Base-by-base conservation (phyloP, 495 filamentous ascomycete genomes). In the Penicillium psychrofluorescens region DNA sequence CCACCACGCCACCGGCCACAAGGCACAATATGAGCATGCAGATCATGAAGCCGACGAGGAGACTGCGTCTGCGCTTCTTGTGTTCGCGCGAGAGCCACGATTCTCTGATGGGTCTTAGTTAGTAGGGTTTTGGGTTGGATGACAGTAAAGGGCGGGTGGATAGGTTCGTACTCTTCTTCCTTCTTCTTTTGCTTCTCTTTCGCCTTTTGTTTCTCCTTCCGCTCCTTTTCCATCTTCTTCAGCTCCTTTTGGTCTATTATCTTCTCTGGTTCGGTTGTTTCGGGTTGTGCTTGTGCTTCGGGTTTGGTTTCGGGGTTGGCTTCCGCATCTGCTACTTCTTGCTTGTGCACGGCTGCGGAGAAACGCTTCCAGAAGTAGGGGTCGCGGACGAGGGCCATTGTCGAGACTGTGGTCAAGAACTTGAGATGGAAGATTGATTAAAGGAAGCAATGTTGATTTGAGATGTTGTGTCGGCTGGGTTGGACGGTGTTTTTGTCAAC, bases 351-450 rank as follows among this genome's bases (percentile, higher is more conserved):
- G 35, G 80, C 79, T n/a, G 62, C 54, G 36, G 72, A 76, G 67
- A 84, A 83, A 42, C 79, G 71, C 13, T 68, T 69, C 80, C 79
- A 83, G 59, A 84, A 84, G 34, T 57, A 64, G 11, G 80, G 79
- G 50, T 84, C 80, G 27, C 71, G 68, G 40, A 79, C 70, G 10
- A 71, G 60, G 6, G 70, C 63, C 63, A 70, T 70, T n/a, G 13
- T 50, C 15, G 35, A 33, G 14, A 37, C 11, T 44, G 33, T 36
- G 41, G 4, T 43, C 11, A 43, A 35, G 27, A 22, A 6, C 22
- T 22, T 22, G 22, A 22, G 22, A 0, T 34, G 1, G 32, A 34
- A 10, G 32, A 12, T 12, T 34, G 32, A 12, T 12, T 12, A 7
- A 34, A 12, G 32, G 10, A 34, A 34, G 31, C 8, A 38, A 34